Percentiles rank a stretch among this genome's conserved stretches.
Evolutionary conservation across 225 moss, liverwort and hornwort genomes (phyloP).

Genomic region (Pseudoscleropodium purum): DNA sequence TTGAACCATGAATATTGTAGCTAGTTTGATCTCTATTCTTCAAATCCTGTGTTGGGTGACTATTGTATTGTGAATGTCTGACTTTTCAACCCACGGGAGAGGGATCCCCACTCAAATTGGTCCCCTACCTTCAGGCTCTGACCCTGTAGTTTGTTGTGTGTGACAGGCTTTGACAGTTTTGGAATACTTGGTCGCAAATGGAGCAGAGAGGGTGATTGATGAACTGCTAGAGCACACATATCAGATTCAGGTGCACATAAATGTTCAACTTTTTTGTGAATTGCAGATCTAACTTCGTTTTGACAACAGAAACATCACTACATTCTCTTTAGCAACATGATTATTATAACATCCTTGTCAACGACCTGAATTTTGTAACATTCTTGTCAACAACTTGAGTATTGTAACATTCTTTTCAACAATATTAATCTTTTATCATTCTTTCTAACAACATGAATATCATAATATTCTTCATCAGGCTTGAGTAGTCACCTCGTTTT

Average conservation of each 20-base stretch:
- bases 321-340: not conserved
- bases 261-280: not conserved
- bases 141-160: not conserved
- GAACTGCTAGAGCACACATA: conserved; percentile 87
- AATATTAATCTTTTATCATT: not conserved
- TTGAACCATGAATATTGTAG: not conserved
- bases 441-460: not conserved
- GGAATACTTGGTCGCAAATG: conserved; percentile 91
- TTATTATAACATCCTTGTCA: not conserved
- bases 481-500: not conserved
- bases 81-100: not conserved
- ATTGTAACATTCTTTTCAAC: not conserved
- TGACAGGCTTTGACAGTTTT: conserved; percentile 83
- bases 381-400: not conserved
- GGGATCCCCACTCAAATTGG: not conserved
- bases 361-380: not conserved
- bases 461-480: not conserved
- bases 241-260: conserved; percentile 78
- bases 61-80: not conserved
- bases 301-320: no score
- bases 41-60: not conserved
- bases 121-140: not conserved
- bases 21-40: not conserved
- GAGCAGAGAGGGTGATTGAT: conserved; percentile 94
- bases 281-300: not conserved